These are phyloP conservation scores for Solanum chiquidenum DNA, from an alignment of 257 asterid genomes.

Conservation along the genomic window DNA sequence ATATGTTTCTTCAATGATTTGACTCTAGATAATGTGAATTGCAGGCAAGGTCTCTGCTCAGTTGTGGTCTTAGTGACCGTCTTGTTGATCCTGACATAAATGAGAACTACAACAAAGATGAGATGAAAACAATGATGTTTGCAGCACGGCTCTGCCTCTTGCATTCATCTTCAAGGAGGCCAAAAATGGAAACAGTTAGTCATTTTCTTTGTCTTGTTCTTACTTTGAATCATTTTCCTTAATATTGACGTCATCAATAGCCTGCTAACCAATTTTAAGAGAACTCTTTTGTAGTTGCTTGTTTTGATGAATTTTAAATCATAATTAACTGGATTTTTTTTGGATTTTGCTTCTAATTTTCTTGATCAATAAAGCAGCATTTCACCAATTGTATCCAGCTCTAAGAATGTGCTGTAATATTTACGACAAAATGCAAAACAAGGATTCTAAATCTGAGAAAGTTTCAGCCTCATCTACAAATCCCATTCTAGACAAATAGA, in stretches of 20 bases:
- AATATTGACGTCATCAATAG: neutral
- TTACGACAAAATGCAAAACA: neutral
- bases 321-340: neutral
- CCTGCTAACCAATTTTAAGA: neutral
- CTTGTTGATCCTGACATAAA: constrained; percentile 55
- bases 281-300: neutral
- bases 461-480: neutral
- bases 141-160: constrained; percentile 64
- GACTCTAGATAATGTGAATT: neutral
- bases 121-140: constrained; percentile 50
- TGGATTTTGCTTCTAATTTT: neutral
- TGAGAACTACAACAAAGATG: constrained; percentile 43
- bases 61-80: constrained; percentile 42
- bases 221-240: neutral
- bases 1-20: neutral
- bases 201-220: neutral
- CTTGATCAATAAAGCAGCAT: neutral
- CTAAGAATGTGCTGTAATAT: neutral
- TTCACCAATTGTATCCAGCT: neutral
- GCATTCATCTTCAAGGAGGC: constrained; percentile 83
- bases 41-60: constrained; percentile 72
- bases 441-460: neutral
- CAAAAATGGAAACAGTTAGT: constrained; percentile 55
- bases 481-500: neutral
- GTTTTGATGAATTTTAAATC: neutral